phyloP scores from a whole-genome alignment of 2,329 filamentous ascomycete genomes.

The Tolypocladium sp. region DNA sequence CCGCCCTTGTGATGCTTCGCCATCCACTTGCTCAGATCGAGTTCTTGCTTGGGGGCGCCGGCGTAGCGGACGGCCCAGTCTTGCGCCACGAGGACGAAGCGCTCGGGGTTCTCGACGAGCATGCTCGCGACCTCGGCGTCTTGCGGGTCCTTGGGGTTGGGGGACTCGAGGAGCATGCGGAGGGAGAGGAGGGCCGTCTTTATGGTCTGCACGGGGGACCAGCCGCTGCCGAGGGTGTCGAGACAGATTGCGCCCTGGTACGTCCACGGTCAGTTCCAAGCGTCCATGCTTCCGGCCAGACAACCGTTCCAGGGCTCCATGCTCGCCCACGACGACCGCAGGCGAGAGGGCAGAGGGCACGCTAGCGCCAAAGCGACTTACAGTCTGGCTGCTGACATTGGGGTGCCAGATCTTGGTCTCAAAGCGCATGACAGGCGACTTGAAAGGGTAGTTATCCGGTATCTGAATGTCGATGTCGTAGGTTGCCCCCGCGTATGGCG shows the following conservation, averaged over 20 bases:
- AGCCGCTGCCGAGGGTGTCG: constrained; percentile 79
- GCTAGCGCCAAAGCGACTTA: constrained; percentile 32
- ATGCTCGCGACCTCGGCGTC: constrained; percentile 92
- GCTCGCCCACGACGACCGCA: neutral
- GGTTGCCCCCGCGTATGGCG: constrained; percentile 81
- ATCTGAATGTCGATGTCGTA: constrained; percentile 81
- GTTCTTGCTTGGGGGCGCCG: constrained; percentile 51
- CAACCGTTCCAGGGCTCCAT: neutral
- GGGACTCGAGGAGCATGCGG: constrained; percentile 84
- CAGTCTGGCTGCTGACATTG: constrained; percentile 89
- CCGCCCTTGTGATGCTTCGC: constrained; percentile 39
- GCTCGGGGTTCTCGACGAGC: constrained; percentile 69
- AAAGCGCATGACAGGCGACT: constrained; percentile 84
- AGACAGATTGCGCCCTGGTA: constrained; percentile 87
- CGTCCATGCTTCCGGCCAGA: neutral
- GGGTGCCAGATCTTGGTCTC: constrained; percentile 95
- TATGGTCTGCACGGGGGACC: constrained; percentile 94
- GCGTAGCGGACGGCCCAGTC: constrained; percentile 87
- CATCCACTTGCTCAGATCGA: constrained; percentile 29
- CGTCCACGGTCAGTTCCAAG: constrained; percentile 1
- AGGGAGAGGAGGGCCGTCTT: constrained; percentile 91
- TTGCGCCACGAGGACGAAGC: constrained; percentile 72
- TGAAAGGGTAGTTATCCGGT: constrained; percentile 84
- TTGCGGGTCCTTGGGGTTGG: constrained; percentile 93
- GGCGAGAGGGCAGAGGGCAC: neutral